Conservation (phyloP, 2,329 filamentous ascomycete genomes). For the Tympanopsis confertula region DNA sequence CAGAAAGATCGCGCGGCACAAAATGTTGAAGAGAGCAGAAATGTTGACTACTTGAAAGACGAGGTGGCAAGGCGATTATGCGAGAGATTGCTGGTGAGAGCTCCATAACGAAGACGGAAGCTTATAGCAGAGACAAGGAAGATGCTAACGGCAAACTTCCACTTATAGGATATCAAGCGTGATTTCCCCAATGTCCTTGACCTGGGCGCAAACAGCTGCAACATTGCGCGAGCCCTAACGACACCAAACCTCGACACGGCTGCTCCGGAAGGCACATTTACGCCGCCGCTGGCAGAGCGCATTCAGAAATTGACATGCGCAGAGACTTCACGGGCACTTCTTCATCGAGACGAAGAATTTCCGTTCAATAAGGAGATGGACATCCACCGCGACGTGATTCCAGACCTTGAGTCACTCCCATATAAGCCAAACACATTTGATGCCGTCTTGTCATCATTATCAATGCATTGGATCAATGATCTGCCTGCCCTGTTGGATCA, state of each 20-base stretch:
- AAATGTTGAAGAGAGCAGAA: conserved; percentile 40
- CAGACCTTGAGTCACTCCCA: conserved; percentile 35
- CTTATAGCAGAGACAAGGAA: background rate
- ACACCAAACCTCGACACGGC: conserved; percentile 22
- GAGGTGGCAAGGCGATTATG: conserved; percentile 52
- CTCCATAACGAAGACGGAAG: background rate
- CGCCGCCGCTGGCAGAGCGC: conserved; percentile 13
- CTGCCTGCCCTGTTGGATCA: conserved; percentile 49
- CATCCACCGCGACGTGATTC: conserved; percentile 36
- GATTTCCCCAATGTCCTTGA: conserved; percentile 53
- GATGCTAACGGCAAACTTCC: conserved; percentile 1
- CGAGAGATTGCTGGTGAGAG: conserved; percentile 45
- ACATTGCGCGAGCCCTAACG: conserved; percentile 49
- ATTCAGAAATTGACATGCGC: conserved; percentile 45
- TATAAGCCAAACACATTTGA: conserved; percentile 50
- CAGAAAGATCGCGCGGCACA: conserved; percentile 51
- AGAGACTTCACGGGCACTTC: conserved; percentile 43
- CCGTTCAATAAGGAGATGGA: conserved; percentile 40
- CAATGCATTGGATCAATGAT: conserved; percentile 61
- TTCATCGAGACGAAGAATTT: conserved; percentile 40
- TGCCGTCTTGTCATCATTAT: conserved; percentile 51
- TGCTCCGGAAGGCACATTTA: conserved; percentile 34
- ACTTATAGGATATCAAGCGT: conserved; percentile 48
- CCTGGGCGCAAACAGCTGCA: conserved; percentile 58
- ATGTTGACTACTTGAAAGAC: conserved; percentile 55